Base-by-base conservation (phyloP, 83 land plant species). In the Picea engelmannii region DNA sequence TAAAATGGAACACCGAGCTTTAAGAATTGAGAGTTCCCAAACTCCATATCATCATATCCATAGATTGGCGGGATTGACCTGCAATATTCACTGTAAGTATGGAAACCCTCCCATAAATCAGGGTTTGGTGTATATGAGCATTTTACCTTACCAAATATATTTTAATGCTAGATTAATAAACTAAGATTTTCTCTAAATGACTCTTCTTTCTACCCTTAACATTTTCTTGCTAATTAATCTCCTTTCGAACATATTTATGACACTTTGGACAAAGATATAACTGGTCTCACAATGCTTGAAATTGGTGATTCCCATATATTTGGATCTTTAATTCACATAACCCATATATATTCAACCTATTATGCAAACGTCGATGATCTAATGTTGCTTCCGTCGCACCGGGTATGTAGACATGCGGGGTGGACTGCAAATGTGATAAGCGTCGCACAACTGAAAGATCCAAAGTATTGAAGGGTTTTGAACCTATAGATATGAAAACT, bases 281-380 rank as follows among this genome's bases (percentile, higher is more conserved):
- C 81, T 90, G 89, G 83, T 90, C 92, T 76, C 89, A 87, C 40
- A 90, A 83, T 76, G 92, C 92, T 81, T 89, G 86, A 81, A 90
- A 90, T 89, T 88, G 90, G 78, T 87, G 85, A 81, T 88, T 88
- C 24, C 90, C 87, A 79, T 88, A 87, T 70, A 87, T 87, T 78
- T 88, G 87, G 21, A 88, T 85, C 62, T 88, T 87, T 27, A 88
- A 62, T 81, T 88, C 90, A 78, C 85, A 85, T 62, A 88, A 79
- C 3, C 80, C 87, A 81, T 88, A 88, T 17, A 83, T 81, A 42
- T 69, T 44, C 66, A 88, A 85, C 65, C 65, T 4, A 18, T 62
- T 4, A 62, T 18, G 65, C 23, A 62, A 62, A 18, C 23, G 6
- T 62, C 7, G 8, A 62, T 62, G 65, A 62, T 62, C 21, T 18